These are phyloP conservation scores for Hypoxylon subgilvum DNA, from an alignment of 495 filamentous ascomycete genomes.

Conservation along the genomic window DNA sequence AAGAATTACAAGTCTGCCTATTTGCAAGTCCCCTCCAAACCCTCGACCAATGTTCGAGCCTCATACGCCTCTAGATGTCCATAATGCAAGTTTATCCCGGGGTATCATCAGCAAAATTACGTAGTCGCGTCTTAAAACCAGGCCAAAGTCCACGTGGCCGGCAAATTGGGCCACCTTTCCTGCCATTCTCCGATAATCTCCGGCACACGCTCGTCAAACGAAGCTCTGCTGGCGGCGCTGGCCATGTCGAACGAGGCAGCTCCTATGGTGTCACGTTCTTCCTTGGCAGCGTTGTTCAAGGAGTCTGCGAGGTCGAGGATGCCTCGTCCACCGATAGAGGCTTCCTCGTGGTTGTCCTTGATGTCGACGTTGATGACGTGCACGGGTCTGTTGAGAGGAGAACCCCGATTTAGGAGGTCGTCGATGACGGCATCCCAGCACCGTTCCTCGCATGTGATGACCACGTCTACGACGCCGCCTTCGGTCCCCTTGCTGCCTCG, in stretches of 20 bases:
- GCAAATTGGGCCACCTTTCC: conserved; percentile 88
- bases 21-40: too few relatives aligned
- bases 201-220: conserved; percentile 92
- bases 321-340: conserved; percentile 83
- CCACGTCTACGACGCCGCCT: conserved; percentile 88
- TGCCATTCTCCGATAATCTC: conserved; percentile 96
- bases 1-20: too few relatives aligned
- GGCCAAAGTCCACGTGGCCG: conserved; percentile 90
- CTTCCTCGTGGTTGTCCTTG: conserved; percentile 97
- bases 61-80: not conserved
- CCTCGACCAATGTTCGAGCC: too few relatives aligned
- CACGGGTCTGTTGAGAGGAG: conserved; percentile 84
- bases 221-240: conserved; percentile 66
- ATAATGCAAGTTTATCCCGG: conserved; percentile 22
- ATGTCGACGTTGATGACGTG: conserved; percentile 99
- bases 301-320: conserved; percentile 91
- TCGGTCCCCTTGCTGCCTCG: conserved; percentile 80
- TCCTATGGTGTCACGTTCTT: conserved; percentile 73
- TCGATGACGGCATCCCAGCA: conserved; percentile 99
- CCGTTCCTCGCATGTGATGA: conserved; percentile 96
- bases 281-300: conserved; percentile 78
- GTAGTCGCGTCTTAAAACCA: conserved; percentile 72
- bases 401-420: conserved; percentile 83
- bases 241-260: conserved; percentile 71
- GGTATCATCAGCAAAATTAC: conserved; percentile 35